Conservation (phyloP, 1,284 basidiomycete species). For the Ganoderma leucocontextum region DNA sequence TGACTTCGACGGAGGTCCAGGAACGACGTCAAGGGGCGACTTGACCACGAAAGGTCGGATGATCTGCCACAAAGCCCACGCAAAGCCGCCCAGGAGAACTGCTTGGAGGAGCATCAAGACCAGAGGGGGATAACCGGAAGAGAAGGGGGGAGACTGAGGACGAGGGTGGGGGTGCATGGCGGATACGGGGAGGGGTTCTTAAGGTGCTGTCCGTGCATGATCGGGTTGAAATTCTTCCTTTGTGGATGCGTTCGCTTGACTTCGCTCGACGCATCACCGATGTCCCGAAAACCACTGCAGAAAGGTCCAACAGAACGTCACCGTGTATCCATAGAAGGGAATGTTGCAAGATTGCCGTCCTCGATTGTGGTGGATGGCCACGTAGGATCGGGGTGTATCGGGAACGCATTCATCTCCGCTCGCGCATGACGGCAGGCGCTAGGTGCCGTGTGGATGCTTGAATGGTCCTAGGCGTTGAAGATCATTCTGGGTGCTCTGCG, state of each 20-base stretch:
- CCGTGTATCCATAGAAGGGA: not conserved
- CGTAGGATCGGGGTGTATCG: not conserved
- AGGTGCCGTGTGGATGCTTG: not conserved
- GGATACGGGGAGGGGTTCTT: not conserved
- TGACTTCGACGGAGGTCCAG: constrained; percentile 36
- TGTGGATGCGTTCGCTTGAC: not conserved
- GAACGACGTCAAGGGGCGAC: constrained; percentile 38
- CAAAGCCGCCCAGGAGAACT: constrained; percentile 4
- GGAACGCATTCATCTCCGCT: not conserved
- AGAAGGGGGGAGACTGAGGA: not conserved
- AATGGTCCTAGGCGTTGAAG: not conserved
- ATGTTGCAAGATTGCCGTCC: constrained; percentile 3
- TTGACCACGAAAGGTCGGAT: constrained; percentile 22
- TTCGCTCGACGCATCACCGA: not conserved
- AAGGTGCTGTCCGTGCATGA: not conserved
- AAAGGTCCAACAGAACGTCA: not conserved
- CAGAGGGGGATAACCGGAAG: constrained; percentile 46
- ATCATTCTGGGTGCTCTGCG: not conserved
- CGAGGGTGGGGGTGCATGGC: too few species aligned
- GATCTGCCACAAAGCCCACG: constrained; percentile 24
- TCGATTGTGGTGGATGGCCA: not conserved
- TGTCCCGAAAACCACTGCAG: not conserved
- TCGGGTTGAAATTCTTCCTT: constrained; percentile 3
- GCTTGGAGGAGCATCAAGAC: constrained; percentile 22
- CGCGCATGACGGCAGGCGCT: not conserved